Base-by-base conservation (phyloP, 768 basidiomycete genomes). In the Tylopilus rubrobrunneus region DNA sequence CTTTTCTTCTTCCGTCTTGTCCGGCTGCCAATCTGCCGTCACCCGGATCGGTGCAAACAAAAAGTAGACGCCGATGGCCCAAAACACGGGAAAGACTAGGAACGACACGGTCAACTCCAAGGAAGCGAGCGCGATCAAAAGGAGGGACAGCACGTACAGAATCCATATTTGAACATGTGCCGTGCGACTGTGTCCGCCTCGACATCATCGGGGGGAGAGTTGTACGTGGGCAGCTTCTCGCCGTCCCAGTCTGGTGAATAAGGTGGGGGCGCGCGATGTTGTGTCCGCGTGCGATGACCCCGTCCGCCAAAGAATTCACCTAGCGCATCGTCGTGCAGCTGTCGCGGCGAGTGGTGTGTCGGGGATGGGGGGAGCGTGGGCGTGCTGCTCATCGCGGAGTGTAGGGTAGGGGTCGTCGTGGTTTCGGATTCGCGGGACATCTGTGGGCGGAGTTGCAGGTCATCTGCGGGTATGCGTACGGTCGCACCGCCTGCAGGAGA, bases 131-230 rank as follows among this genome's bases (percentile, higher is more conserved):
- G 14, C 5, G 3, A 19, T 15, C 37, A 10, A 31, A 27, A 39
- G 7, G 31, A 4, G 12, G 3, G 21, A 11, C 25, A 19, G 15
- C 14, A 49, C 83, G 62, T 60, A 85, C 84, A 62, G 62, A 85
- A 84, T 42, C 83, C 82, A 53, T 83, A 84, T 61, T 78, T 80
- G 71, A 85, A 85, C 44, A 85, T 67, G 63, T 78, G 82, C 68
- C 78, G 76, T 7, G 83, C 80, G 46, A 84, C 77, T 25, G 82
- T 85, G 5, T 73, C 66, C 33, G 76, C 74, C 70, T 85, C 81
- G 21, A 71, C 68, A 52, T 72, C 31, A n/a, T n/a, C n/a, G 66
- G 65, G 48, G 56, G 71, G 51, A 60, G 57, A 31, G 3, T 41
- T 6, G 23, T 65, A 69, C 33, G 0, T 28, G 15, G 68, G 65